Base-by-base conservation (phyloP, 75 land plant species). In the Picea sitchensis region DNA sequence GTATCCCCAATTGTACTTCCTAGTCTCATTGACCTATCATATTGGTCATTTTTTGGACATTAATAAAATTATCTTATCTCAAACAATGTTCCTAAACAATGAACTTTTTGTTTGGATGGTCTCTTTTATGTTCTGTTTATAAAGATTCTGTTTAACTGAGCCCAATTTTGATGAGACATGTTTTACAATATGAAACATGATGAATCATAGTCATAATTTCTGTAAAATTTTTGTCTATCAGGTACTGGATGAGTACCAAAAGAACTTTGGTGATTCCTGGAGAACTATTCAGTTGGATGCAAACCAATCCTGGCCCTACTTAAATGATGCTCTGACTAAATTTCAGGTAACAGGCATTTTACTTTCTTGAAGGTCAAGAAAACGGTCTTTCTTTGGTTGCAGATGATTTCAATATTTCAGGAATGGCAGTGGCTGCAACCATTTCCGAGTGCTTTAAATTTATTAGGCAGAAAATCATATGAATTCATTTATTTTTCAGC, bases 161-260 rank as follows among this genome's bases (percentile, higher is more conserved):
- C 56, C 56, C 74, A 71, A 44, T 71, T 41, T 18, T 71, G 3
- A 9, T n/a, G 44, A 41, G 44, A n/a, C 12, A 71, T 21, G 18
- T 44, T 12, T 21, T 71, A 56, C 51, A 44, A 7, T 71, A 20
- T n/a, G 9, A 41, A 69, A 41, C 36, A 71, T 41, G 23, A 14
- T 41, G 26, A 71, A 71, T 41, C 26, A 69, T 71, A 21, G 51
- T 44, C 1, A 18, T 71, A 71, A 71, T 26, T 71, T 71, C 13
- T 11, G 31, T 23, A 0, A 71, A 44, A 12, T 56, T 21, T 20
- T 71, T 71, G 17, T 36, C 57, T 80, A 20, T 56, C 84, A 96
- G 98, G 93, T 94, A 4, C 56, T 96, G 69, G 99, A 96, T 86
- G 99, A 94, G 79, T 94, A 96, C 82, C 88, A 89, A 72, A 84